These are phyloP conservation scores for Chrysanthemum makinoi DNA, from an alignment of 129 eudicot species.

Conservation along the genomic window DNA sequence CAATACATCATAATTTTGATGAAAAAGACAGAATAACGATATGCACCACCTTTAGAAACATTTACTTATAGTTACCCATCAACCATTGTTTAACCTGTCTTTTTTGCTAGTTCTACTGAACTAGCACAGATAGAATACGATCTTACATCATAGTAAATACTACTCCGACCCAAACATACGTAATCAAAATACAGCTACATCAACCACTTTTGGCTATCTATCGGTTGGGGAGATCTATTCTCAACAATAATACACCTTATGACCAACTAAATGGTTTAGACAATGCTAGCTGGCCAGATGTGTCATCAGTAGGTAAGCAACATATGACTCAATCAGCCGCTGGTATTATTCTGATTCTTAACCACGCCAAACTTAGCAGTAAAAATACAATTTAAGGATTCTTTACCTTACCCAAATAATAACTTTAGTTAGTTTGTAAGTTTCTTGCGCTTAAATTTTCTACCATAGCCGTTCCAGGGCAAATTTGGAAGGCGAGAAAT, in stretches of 20 bases:
- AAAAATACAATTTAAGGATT: too few relatives aligned
- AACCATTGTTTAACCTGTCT: too few relatives aligned
- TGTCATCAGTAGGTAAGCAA: slow-evolving; percentile 9
- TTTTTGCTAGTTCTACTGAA: too few relatives aligned
- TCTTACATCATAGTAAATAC: not conserved
- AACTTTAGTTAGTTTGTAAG: not conserved
- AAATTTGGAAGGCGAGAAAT: too few relatives aligned
- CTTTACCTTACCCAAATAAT: not conserved
- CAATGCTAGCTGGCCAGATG: not conserved
- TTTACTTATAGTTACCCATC: too few relatives aligned
- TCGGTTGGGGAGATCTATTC: not conserved
- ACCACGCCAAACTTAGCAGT: too few relatives aligned
- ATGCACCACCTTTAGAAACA: too few relatives aligned
- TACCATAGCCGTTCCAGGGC: too few relatives aligned
- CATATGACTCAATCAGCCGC: not conserved
- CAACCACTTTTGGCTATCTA: not conserved
- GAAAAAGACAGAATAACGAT: too few relatives aligned
- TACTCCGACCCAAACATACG: not conserved
- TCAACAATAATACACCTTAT: not conserved
- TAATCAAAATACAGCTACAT: not conserved
- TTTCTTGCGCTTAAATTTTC: too few relatives aligned
- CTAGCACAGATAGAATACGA: not conserved
- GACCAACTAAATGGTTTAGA: not conserved
- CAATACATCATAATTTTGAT: too few relatives aligned
- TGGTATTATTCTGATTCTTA: not conserved